Evolutionary conservation across 345 rosid genomes (phyloP), one percentile per base, ranked within the genome.

Genomic region (Salix exigua): DNA sequence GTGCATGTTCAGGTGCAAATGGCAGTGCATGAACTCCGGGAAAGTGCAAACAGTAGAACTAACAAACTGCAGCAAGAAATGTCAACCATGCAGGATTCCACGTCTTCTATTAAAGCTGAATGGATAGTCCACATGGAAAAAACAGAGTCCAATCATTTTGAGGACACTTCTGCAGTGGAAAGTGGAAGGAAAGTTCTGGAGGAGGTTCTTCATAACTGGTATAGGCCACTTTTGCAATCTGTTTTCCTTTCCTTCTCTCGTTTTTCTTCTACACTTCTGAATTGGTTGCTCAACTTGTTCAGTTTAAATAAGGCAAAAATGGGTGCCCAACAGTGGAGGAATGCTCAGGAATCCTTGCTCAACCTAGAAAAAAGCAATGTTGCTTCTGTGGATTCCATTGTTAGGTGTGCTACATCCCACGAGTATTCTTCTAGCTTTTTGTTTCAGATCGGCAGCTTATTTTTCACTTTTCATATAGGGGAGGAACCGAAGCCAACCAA

Each of bases 21-120:
- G 89, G 90, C 97, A 68, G 93, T 96, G 74, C 89, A 89, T 44
- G 98, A 94, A 86, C 86, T 96, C 63, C 91, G 90, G 37, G 92
- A 91, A 76, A 89, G 90, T 72, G 85, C 94, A 76, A 88, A 90
- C 83, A 82, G 86, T 79, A 90, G 89, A 92, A 92, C 97, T 50
- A 82, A 68, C 71, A 88, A 87, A 46, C 77, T 94, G 73, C 99
- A 92, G 80, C 87, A 89, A 83, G 99, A 94, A 86, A 92, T 92
- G 97, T 90, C 93, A 64, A 91, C 96, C 21, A 88, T 96, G 98
- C 92, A 93, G 79, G 94, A 87, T 72, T 89, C 95, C 68, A 87
- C 97, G 50, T 88, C 86, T 51, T 87, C 90, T 19, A 85, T 94
- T 81, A 92, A 91, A 84, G 76, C 86, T 12, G 89, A 94, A 84